A percentile compares a stretch with the other conserved stretches of the same genome.
These are phyloP conservation scores for Colletotrichum sp. DNA, from an alignment of 2,329 filamentous ascomycete species.

Conservation along the genomic window DNA sequence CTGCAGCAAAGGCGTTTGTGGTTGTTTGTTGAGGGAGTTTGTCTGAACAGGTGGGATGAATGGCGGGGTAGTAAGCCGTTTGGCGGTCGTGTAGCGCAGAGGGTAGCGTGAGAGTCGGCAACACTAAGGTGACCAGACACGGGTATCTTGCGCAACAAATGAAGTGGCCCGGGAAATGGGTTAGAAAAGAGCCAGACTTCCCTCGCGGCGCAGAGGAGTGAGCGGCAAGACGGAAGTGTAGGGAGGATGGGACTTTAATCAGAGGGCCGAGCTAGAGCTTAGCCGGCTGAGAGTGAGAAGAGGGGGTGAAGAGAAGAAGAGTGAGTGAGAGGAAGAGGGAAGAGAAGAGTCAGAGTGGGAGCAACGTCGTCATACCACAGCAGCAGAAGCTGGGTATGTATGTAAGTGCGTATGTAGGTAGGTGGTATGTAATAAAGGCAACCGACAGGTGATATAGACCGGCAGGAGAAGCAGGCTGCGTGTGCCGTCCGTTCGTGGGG, in stretches of 20 bases:
- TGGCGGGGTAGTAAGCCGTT: constrained; percentile 20
- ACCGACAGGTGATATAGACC: constrained; percentile 17
- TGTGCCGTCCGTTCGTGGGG: constrained; percentile 10
- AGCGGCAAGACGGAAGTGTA: background rate
- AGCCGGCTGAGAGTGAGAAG: constrained; percentile 5
- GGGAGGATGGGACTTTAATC: background rate
- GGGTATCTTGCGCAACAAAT: background rate
- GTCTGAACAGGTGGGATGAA: constrained; percentile 11
- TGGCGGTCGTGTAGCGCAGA: constrained; percentile 3
- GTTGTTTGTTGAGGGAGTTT: background rate
- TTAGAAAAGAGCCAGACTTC: background rate
- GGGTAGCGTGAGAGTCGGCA: constrained; percentile 6
- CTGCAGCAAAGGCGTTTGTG: background rate
- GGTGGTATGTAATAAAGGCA: constrained; percentile 16
- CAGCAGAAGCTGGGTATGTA: constrained; percentile 8
- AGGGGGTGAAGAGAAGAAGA: constrained; percentile 1
- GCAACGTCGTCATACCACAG: constrained; percentile 22
- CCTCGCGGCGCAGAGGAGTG: background rate
- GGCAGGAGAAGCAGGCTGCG: constrained; percentile 10
- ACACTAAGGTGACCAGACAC: background rate
- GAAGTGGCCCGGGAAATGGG: constrained; percentile 18
- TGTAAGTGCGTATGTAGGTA: constrained; percentile 7
- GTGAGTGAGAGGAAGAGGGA: background rate
- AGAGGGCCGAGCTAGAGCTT: constrained; percentile 6
- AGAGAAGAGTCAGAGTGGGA: constrained; percentile 13